phyloP scores from a whole-genome alignment of 108 stramenopile species.

The Nitzschia sp. region DNA sequence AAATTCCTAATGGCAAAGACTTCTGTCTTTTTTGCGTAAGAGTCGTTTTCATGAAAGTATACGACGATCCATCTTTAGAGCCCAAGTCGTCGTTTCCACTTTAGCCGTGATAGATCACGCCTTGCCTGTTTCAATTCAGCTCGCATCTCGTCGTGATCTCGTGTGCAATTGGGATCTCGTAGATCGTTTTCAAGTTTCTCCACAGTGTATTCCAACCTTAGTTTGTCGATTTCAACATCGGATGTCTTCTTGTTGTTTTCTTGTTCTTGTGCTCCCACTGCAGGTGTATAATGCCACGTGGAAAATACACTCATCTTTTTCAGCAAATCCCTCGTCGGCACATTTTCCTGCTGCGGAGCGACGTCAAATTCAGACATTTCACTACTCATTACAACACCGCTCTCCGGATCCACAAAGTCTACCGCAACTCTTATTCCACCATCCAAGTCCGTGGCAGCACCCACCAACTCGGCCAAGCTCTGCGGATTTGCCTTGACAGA shows the following conservation, averaged over 20 bases:
- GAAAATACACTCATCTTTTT: constrained; percentile 15
- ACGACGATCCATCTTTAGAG: neutral
- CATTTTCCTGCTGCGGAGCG: neutral
- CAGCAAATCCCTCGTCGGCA: neutral
- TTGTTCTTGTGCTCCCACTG: neutral
- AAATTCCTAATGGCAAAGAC: too few species aligned
- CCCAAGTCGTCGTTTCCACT: constrained; percentile 48
- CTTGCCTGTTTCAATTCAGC: constrained; percentile 54
- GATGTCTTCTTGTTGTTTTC: neutral
- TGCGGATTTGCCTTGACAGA: constrained; percentile 18
- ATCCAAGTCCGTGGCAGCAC: neutral
- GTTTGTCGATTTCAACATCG: constrained; percentile 18
- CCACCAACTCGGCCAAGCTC: constrained; percentile 7
- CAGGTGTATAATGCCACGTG: constrained; percentile 22
- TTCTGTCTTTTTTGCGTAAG: too few species aligned
- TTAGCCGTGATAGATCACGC: constrained; percentile 48
- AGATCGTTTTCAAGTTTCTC: constrained; percentile 47
- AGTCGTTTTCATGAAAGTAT: neutral
- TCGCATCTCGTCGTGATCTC: constrained; percentile 62
- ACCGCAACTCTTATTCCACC: constrained; percentile 9
- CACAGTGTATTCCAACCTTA: constrained; percentile 53
- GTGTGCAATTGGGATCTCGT: constrained; percentile 55
- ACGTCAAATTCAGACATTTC: neutral
- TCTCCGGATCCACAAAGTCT: constrained; percentile 18
- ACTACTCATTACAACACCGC: neutral